These are phyloP conservation scores for Loxodes magnus DNA, from an alignment of 73 alveolate species.

Conservation along the genomic window DNA sequence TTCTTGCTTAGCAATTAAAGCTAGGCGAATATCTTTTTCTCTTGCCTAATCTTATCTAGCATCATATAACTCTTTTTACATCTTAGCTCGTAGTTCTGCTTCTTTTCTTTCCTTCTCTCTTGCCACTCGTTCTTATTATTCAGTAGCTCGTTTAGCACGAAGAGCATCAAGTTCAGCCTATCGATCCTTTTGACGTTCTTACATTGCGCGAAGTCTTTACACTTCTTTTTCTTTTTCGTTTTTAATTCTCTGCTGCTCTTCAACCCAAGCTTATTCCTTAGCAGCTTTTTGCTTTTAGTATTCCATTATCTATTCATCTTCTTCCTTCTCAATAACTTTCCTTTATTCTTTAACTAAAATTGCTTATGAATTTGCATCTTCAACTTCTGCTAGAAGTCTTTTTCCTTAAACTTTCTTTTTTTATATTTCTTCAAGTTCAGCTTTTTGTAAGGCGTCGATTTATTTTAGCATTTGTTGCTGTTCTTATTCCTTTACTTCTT, in stretches of 20 bases:
- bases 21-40: constrained; percentile 50
- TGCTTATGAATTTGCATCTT: constrained; percentile 52
- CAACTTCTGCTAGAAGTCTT: constrained; percentile 58
- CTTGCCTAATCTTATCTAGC: constrained; percentile 54
- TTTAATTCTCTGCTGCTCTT: constrained; percentile 32
- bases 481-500: constrained; percentile 56
- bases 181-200: constrained; percentile 67
- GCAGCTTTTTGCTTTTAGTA: constrained; percentile 52
- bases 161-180: constrained; percentile 71
- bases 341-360: constrained; percentile 39
- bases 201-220: constrained; percentile 69
- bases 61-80: constrained; percentile 42
- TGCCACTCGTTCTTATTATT: constrained; percentile 59
- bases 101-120: constrained; percentile 74
- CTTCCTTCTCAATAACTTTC: constrained; percentile 44
- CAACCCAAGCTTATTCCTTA: constrained; percentile 54
- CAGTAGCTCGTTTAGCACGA: constrained; percentile 78
- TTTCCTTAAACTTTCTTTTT: constrained; percentile 27
- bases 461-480: constrained; percentile 56
- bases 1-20: constrained; percentile 68
- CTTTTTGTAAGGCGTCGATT: constrained; percentile 42
- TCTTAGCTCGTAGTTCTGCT: constrained; percentile 41
- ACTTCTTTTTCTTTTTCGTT: constrained; percentile 73
- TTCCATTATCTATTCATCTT: constrained; percentile 58
- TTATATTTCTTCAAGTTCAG: constrained; percentile 31